A percentile compares a stretch with the other conserved stretches of the same genome.
Conservation (phyloP, 345 rosid species). For the Pistacia atlantica region DNA sequence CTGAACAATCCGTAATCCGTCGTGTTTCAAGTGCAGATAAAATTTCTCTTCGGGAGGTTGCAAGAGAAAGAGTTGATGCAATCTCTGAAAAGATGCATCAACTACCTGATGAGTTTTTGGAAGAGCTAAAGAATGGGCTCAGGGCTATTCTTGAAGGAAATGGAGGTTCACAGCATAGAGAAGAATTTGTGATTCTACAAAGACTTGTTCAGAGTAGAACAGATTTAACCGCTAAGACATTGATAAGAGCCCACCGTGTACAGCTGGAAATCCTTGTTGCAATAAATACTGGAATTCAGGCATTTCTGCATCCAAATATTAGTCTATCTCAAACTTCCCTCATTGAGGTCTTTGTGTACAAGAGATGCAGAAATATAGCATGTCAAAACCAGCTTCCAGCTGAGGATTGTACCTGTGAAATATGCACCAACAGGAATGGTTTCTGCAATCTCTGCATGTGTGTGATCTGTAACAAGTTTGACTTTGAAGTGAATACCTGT, state of each 20-base stretch:
- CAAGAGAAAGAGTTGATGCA: conserved; percentile 81
- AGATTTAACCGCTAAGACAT: conserved; percentile 80
- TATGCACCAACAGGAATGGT: conserved; percentile 78
- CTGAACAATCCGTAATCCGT: conserved; percentile 66
- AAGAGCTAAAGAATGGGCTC: conserved; percentile 78
- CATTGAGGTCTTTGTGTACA: conserved; percentile 83
- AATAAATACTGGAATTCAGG: conserved; percentile 89
- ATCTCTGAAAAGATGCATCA: conserved; percentile 76
- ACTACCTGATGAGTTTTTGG: conserved; percentile 75
- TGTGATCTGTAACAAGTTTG: conserved; percentile 94
- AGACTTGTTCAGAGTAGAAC: conserved; percentile 75
- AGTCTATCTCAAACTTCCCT: conserved; percentile 85
- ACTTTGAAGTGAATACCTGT: conserved; percentile 92
- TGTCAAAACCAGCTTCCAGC: conserved; percentile 92
- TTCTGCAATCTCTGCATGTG: conserved; percentile 99
- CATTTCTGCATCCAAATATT: conserved; percentile 82
- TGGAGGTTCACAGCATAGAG: conserved; percentile 78
- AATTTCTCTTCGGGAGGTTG: conserved; percentile 78
- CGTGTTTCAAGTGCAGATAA: conserved; percentile 70
- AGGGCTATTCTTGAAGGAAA: conserved; percentile 82
- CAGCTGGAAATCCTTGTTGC: conserved; percentile 93
- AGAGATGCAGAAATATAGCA: conserved; percentile 90
- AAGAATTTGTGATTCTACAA: conserved; percentile 78
- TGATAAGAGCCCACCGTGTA: conserved; percentile 74
- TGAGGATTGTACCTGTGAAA: conserved; percentile 85